These are phyloP conservation scores for Lathyrus tuberosus DNA, from an alignment of 306 rosid species.

Conservation along the genomic window DNA sequence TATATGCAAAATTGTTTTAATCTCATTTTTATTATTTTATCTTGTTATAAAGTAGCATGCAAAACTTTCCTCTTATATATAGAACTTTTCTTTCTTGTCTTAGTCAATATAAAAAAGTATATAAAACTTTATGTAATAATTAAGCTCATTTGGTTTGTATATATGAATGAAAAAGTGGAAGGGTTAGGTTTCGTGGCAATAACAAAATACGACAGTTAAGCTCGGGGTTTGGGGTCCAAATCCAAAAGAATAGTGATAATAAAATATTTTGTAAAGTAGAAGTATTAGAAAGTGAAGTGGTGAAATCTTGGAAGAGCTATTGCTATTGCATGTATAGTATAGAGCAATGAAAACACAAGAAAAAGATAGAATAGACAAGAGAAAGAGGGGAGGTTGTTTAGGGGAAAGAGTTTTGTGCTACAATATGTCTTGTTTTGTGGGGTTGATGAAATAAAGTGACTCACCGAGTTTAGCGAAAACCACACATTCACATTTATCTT, in stretches of 20 bases:
- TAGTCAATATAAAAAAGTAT: constrained; percentile 32
- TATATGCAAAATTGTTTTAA: too few species aligned
- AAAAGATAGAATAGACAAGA: too few species aligned
- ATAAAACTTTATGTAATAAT: constrained; percentile 26
- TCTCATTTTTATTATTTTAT: too few species aligned
- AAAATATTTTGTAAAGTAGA: neutral
- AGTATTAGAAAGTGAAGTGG: neutral
- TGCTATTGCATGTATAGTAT: neutral
- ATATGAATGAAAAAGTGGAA: neutral
- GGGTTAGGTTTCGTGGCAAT: constrained; percentile 31
- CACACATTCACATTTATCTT: too few species aligned
- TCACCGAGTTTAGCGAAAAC: too few species aligned
- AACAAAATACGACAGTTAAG: constrained; percentile 18
- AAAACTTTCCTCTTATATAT: too few species aligned
- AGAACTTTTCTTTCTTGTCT: constrained; percentile 26
- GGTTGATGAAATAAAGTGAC: too few species aligned
- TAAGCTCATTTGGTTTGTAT: constrained; percentile 4
- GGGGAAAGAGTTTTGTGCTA: too few species aligned
- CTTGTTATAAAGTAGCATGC: too few species aligned
- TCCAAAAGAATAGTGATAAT: constrained; percentile 3
- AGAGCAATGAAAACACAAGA: too few species aligned
- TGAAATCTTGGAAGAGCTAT: constrained; percentile 28
- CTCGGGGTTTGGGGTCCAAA: neutral
- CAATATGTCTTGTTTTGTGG: too few species aligned
- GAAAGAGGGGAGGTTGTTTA: too few species aligned